Conservation (phyloP, 2,329 filamentous ascomycete genomes). For the Sphaceloma murrayae region DNA sequence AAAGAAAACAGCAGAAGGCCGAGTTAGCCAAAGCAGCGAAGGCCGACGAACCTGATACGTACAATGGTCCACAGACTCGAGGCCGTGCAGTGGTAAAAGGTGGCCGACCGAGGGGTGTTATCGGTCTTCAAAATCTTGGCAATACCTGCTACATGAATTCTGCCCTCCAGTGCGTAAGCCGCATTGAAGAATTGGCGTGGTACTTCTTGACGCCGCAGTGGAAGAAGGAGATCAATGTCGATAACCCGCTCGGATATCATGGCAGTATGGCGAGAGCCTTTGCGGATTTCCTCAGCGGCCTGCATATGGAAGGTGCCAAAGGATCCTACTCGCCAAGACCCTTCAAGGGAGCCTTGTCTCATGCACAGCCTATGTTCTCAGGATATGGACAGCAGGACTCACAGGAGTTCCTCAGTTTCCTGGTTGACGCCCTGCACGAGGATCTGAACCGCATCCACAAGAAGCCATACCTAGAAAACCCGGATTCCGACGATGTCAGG, state of each 20-base stretch:
- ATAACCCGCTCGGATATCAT: conserved; percentile 76
- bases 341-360: conserved; percentile 75
- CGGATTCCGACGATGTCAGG: conserved; percentile 95
- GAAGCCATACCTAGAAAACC: conserved; percentile 96
- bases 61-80: conserved; percentile 54
- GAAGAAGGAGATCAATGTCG: conserved; percentile 69
- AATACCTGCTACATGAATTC: conserved; percentile 99
- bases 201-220: conserved; percentile 73
- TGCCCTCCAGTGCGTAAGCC: conserved; percentile 85
- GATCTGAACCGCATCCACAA: conserved; percentile 88
- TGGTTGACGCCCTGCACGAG: conserved; percentile 89
- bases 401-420: conserved; percentile 90
- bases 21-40: conserved; percentile 36
- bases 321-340: conserved; percentile 66
- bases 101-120: conserved; percentile 62
- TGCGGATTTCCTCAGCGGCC: conserved; percentile 61
- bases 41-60: conserved; percentile 30
- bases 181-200: conserved; percentile 83
- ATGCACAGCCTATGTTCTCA: conserved; percentile 74
- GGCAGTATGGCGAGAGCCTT: conserved; percentile 84
- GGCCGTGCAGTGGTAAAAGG: conserved; percentile 61
- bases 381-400: conserved; percentile 96
- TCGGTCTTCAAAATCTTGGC: conserved; percentile 80
- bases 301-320: conserved; percentile 60
- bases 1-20: conserved; percentile 35